Evolutionary conservation across 768 basidiomycete species (phyloP), one percentile per base, ranked within the genome.

Genomic region (Fomitopsis serialis): DNA sequence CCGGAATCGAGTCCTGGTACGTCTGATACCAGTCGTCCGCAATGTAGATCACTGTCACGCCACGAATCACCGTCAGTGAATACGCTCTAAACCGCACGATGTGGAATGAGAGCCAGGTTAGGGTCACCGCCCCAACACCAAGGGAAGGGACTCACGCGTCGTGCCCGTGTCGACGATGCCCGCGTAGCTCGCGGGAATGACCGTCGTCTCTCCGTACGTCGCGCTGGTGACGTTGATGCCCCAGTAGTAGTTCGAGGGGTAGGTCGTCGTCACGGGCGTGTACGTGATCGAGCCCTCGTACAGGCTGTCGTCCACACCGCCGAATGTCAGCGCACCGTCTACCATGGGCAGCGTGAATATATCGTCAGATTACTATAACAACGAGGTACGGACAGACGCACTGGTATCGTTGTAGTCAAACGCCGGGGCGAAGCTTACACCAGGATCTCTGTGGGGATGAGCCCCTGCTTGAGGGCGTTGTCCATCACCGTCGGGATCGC

Each of bases 21-120:
- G 69, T 69, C 47, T 77, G 62, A 72, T 82, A 85, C 7, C 79
- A 79, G 54, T 82, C 79, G 2, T 78, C 78, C 11, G 82, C 80
- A 51, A 84, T 65, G 46, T 83, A 70, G 4, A 82, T 60, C 36
- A 82, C 50, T 49, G 35, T 6, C 4, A 19, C 25, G 17, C 25
- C 4, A 51, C 27, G 12, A n/a, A 21, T 34, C 2, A n/a, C n/a
- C n/a, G n/a, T n/a, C n/a, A n/a, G n/a, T n/a, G n/a, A n/a, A n/a
- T n/a, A n/a, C n/a, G n/a, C n/a, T n/a, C n/a, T n/a, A n/a, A n/a
- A n/a, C n/a, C n/a, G n/a, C 35, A 40, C 5, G 34, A 24, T 45
- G 11, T 24, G 36, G n/a, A 3, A 17, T 35, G 10, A 21, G 19
- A 19, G 24, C n/a, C 21, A 12, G 35, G 36, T 23, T 32, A 32